These are phyloP conservation scores for Withania somnifera DNA, from an alignment of 305 asterid genomes.

Conservation along the genomic window DNA sequence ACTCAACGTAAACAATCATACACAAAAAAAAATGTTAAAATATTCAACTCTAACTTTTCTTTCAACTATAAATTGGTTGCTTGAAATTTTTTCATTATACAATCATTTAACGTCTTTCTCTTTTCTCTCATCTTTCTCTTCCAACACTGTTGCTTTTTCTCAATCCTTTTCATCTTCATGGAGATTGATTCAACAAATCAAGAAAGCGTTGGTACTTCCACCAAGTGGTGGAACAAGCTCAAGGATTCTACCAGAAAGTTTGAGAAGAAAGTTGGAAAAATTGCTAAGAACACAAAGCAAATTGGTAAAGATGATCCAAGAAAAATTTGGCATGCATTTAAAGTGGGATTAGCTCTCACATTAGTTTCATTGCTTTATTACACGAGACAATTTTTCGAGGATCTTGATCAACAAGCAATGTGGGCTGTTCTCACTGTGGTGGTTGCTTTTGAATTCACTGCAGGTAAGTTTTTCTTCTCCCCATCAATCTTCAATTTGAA, in stretches of 20 bases:
- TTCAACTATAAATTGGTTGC: neutral
- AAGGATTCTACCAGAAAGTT: constrained; percentile 9
- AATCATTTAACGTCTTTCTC: neutral
- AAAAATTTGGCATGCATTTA: too few species aligned
- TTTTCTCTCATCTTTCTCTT: neutral
- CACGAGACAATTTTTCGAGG: constrained; percentile 37
- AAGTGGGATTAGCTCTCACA: too few species aligned
- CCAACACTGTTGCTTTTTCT: neutral
- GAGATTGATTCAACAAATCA: neutral
- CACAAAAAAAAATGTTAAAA: neutral
- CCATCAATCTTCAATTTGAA: neutral
- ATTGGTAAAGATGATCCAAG: neutral
- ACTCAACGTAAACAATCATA: too few species aligned
- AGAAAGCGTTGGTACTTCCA: neutral
- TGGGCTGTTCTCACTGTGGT: constrained; percentile 76
- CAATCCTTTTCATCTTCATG: neutral
- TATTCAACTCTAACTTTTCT: too few species aligned
- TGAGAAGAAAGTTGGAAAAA: neutral
- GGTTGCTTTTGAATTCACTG: constrained; percentile 61
- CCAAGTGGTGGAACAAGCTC: neutral
- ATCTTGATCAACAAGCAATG: constrained; percentile 62
- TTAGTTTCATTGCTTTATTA: too few species aligned
- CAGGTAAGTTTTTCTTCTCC: constrained; percentile 22
- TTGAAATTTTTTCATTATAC: neutral
- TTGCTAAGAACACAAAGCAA: constrained; percentile 19